These are phyloP conservation scores for Brettanomyces nanus DNA, from an alignment of 805 yeast genomes.

Conservation along the genomic window DNA sequence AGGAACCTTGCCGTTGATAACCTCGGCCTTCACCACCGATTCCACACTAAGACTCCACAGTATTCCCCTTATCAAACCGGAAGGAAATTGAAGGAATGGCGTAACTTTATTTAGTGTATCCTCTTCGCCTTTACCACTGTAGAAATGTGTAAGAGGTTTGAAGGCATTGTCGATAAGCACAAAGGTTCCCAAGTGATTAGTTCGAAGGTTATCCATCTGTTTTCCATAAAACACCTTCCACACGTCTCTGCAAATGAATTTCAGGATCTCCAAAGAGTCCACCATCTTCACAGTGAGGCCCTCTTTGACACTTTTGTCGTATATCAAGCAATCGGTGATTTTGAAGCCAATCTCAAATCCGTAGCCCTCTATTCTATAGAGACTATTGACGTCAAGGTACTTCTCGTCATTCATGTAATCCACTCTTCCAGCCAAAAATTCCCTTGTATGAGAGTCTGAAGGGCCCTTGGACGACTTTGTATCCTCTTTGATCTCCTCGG, in stretches of 20 bases:
- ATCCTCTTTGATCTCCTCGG: neutral
- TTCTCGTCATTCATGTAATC: slow-evolving; percentile 28
- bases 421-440: slow-evolving; percentile 30
- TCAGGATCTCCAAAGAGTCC: slow-evolving; percentile 76
- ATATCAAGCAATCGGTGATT: slow-evolving; percentile 21
- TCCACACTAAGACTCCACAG: slow-evolving; percentile 62
- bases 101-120: slow-evolving; percentile 38
- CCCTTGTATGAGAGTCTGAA: neutral
- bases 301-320: slow-evolving; percentile 12
- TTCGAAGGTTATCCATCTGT: slow-evolving; percentile 85
- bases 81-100: slow-evolving; percentile 58
- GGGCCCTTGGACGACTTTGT: neutral
- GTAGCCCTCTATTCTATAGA: slow-evolving; percentile 53
- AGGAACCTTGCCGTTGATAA: slow-evolving; percentile 42
- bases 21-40: slow-evolving; percentile 57
- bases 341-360: slow-evolving; percentile 47
- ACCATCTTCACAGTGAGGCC: slow-evolving; percentile 28
- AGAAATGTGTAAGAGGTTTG: slow-evolving; percentile 44
- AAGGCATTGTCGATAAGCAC: slow-evolving; percentile 67
- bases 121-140: slow-evolving; percentile 33
- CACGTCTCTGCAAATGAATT: slow-evolving; percentile 84
- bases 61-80: slow-evolving; percentile 70
- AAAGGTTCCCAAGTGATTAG: slow-evolving; percentile 83
- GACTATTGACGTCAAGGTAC: slow-evolving; percentile 39
- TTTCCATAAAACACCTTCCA: slow-evolving; percentile 78